A percentile compares a stretch with the other conserved stretches of the same genome.
phyloP scores from a whole-genome alignment of 441 rosid species.

The Adansonia gregorii region DNA sequence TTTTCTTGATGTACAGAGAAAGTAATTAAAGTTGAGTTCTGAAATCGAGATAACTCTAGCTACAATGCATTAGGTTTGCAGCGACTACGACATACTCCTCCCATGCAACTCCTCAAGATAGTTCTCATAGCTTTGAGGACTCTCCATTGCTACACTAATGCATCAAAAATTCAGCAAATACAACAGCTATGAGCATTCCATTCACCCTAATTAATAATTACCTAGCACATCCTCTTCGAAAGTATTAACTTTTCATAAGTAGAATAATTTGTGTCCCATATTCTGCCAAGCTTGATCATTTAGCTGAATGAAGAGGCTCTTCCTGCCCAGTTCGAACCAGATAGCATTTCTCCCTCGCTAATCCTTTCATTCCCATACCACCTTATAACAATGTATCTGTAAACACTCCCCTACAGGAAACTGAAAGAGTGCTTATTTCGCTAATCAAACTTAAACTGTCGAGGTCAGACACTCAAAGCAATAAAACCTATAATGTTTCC shows the following conservation, averaged over 20 bases:
- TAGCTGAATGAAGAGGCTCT: background rate
- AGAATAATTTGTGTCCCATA: background rate
- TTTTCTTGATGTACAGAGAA: background rate
- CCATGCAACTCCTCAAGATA: background rate
- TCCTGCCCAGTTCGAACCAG: background rate
- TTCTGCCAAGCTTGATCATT: background rate
- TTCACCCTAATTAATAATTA: background rate
- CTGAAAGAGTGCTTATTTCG: background rate
- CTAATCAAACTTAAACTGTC: slow-evolving; percentile 8
- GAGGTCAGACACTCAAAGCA: background rate
- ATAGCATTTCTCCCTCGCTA: slow-evolving; percentile 1
- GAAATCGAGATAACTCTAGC: background rate
- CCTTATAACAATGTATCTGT: background rate
- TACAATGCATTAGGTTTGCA: background rate
- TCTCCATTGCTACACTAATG: background rate
- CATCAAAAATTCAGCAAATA: background rate
- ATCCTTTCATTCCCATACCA: background rate
- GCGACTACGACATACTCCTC: background rate
- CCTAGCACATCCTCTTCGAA: background rate
- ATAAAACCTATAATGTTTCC: background rate
- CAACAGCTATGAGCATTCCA: background rate
- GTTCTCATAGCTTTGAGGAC: background rate
- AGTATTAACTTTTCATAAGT: background rate
- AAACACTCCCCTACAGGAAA: background rate
- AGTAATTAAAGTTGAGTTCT: background rate